Evolutionary conservation across 2,329 filamentous ascomycete species (phyloP).

Genomic region (Colletotrichum horii): DNA sequence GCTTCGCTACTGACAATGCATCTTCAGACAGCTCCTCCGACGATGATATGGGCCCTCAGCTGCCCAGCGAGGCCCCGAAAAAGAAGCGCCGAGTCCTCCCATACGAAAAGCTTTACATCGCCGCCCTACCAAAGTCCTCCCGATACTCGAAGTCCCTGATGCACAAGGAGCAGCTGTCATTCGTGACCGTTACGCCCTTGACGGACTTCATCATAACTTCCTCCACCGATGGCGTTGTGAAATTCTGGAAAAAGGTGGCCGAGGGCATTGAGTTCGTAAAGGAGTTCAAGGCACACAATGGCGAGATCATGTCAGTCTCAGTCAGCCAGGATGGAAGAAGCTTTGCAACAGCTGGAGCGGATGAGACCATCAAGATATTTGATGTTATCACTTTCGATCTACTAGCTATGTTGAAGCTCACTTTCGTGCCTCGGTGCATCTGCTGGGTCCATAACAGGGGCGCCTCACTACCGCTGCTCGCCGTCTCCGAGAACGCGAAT

Average conservation of each 20-base stretch:
- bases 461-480: constrained; percentile 85
- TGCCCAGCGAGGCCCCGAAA: constrained; percentile 78
- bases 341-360: constrained; percentile 85
- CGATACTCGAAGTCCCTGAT: constrained; percentile 96
- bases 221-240: constrained; percentile 93
- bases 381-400: constrained; percentile 88
- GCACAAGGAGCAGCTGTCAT: constrained; percentile 95
- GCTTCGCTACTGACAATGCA: neutral
- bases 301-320: constrained; percentile 83
- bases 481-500: constrained; percentile 78
- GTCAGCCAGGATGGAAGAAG: constrained; percentile 90
- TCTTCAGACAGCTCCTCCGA: constrained; percentile 72
- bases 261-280: constrained; percentile 97
- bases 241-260: constrained; percentile 98
- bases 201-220: constrained; percentile 97
- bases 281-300: constrained; percentile 90
- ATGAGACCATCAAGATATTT: constrained; percentile 82
- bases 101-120: constrained; percentile 94
- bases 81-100: constrained; percentile 91
- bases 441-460: constrained; percentile 93
- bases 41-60: constrained; percentile 91
- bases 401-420: constrained; percentile 79
- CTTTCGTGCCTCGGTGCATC: constrained; percentile 76
- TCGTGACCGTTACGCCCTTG: constrained; percentile 83
- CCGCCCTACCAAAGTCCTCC: constrained; percentile 79